phyloP scores from a whole-genome alignment of 2,329 filamentous ascomycete species.

The Trichoderma atroviride region DNA sequence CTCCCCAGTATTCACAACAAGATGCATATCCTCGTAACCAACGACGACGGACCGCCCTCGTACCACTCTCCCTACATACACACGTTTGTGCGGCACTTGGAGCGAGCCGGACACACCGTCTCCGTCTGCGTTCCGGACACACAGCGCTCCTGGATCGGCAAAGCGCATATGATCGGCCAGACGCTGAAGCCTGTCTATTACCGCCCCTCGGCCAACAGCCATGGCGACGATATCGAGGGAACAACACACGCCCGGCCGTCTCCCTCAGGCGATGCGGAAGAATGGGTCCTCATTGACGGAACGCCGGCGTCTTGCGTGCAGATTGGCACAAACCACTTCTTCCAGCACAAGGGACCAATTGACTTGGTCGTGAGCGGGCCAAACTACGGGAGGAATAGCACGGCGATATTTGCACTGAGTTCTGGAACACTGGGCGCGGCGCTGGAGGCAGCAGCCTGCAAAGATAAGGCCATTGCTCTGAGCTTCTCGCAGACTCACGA shows the following conservation, averaged over 20 bases:
- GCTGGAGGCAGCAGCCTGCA: constrained; percentile 74
- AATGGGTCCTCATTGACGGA: constrained; percentile 81
- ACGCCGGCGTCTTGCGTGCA: constrained; percentile 81
- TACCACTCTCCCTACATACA: constrained; percentile 79
- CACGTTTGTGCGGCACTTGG: constrained; percentile 70
- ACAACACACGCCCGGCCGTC: constrained; percentile 62
- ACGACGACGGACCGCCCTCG: constrained; percentile 82
- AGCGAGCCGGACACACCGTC: constrained; percentile 78
- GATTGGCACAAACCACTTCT: constrained; percentile 80
- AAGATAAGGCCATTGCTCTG: constrained; percentile 73
- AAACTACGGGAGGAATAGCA: constrained; percentile 83
- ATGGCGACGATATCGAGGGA: constrained; percentile 57
- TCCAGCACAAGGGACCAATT: constrained; percentile 69
- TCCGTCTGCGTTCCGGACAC: constrained; percentile 89
- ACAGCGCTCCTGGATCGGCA: constrained; percentile 97
- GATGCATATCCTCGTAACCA: constrained; percentile 69
- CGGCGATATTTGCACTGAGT: constrained; percentile 75
- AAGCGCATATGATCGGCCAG: constrained; percentile 93
- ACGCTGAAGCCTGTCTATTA: constrained; percentile 85
- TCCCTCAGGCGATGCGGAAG: constrained; percentile 62
- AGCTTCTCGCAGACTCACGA: constrained; percentile 85
- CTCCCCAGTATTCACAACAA: constrained; percentile 18
- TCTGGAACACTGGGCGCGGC: constrained; percentile 78
- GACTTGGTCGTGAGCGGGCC: constrained; percentile 79
- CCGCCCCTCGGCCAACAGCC: constrained; percentile 55